Evolutionary conservation across 805 yeast species (phyloP), one percentile per base, ranked within the genome.

Genomic region (Barnettozyma salicaria): DNA sequence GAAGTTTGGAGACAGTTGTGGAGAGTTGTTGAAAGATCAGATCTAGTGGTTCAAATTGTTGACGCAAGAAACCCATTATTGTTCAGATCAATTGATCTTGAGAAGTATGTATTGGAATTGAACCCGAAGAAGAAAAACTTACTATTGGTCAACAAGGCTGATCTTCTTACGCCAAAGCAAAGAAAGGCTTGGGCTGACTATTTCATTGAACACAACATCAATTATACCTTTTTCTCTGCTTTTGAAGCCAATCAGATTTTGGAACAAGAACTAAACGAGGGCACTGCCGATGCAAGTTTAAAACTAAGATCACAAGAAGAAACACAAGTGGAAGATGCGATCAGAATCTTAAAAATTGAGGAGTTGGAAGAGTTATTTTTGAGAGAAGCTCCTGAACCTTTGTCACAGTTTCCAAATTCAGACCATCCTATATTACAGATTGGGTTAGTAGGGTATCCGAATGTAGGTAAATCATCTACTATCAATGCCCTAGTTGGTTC

Each of bases 1-100:
- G 96, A 90, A 68, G 97, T 92, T 41, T 92, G 98, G 98, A 79
- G 92, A 57, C 98, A 92, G 63, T 67, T 92, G 47, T 92, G 98
- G 98, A 76, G 98, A 64, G 98, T 92, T 30, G 84, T 88, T 18
- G 98, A 92, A 61, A 76, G 97, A 56, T 85, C 92, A 18, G 96
- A 90, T 60, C 69, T 92, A 51, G 77, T 92, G 27, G 97, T 92
- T 6, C 98, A 92, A 59, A 92, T 92, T 65, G 97, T 92, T 20
- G 98, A 92, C 65, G 97, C 97, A 10, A 74, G 98, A 63, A 88
- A 86, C 56, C 98, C 98, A 5, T 63, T 89, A 41, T 68, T 87
- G 42, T 92, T 87, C 66, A 74, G 97, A 57, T 88, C 96, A 2
- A 74, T 74, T 19, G 97, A 92, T 63, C 70, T 86, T 55, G 97